These are phyloP conservation scores for Blastobotrys mokoenaii DNA, from an alignment of 805 yeast species.

Conservation along the genomic window DNA sequence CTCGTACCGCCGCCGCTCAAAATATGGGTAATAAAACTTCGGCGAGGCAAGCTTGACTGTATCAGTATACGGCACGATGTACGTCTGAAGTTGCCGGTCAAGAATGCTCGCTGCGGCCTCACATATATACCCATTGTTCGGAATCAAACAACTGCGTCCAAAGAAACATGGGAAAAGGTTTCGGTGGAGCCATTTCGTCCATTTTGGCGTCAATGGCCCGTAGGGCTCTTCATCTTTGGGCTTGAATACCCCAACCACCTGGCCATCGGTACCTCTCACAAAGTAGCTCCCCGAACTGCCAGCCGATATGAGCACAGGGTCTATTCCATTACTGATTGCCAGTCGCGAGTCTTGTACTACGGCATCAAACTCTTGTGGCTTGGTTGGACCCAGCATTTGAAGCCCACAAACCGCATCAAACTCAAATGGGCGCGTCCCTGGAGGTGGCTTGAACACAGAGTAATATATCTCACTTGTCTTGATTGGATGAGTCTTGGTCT, in stretches of 20 bases:
- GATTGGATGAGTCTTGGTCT: not conserved
- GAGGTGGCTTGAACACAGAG: conserved; percentile 43
- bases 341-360: conserved; percentile 37
- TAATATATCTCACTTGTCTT: conserved; percentile 37
- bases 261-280: conserved; percentile 31
- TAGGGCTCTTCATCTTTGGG: conserved; percentile 79
- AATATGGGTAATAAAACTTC: conserved; percentile 44
- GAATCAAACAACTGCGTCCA: conserved; percentile 64
- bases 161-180: conserved; percentile 71
- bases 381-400: conserved; percentile 21
- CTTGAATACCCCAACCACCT: conserved; percentile 55
- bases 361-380: conserved; percentile 29
- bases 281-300: conserved; percentile 72
- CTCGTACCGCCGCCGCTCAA: conserved; percentile 32
- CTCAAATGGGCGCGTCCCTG: conserved; percentile 24
- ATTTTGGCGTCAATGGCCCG: conserved; percentile 68
- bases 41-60: conserved; percentile 42
- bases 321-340: conserved; percentile 40
- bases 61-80: conserved; percentile 60
- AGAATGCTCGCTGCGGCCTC: conserved; percentile 65
- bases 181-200: conserved; percentile 74
- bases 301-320: conserved; percentile 47
- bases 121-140: conserved; percentile 62
- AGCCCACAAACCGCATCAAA: conserved; percentile 22
- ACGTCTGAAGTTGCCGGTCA: conserved; percentile 50